phyloP scores from a whole-genome alignment of 495 filamentous ascomycete species.

The Penicillium bialowiezense region DNA sequence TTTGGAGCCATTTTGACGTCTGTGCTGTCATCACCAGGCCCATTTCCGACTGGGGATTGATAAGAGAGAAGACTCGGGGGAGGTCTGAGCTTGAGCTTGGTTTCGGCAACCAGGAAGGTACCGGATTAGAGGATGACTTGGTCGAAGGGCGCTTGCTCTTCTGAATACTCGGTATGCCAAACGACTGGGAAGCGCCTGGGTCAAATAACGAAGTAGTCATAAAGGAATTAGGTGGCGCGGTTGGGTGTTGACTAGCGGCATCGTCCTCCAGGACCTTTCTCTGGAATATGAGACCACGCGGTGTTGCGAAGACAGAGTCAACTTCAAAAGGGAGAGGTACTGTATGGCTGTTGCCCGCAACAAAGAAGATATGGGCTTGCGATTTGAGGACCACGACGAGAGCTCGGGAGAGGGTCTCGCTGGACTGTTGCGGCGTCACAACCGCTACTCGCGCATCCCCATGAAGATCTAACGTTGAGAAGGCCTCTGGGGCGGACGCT shows the following conservation, averaged over 20 bases:
- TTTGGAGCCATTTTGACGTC: slow-evolving; percentile 30
- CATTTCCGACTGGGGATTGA: slow-evolving; percentile 82
- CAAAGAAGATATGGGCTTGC: slow-evolving; percentile 89
- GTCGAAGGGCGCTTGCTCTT: slow-evolving; percentile 35
- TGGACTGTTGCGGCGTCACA: slow-evolving; percentile 13
- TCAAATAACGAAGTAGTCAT: slow-evolving; percentile 57
- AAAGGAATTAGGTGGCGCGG: slow-evolving; percentile 77
- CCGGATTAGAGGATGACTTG: slow-evolving; percentile 23
- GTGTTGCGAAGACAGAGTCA: slow-evolving; percentile 78
- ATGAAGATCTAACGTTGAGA: slow-evolving; percentile 21
- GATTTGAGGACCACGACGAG: slow-evolving; percentile 90
- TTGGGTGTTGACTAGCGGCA: slow-evolving; percentile 19
- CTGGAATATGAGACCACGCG: slow-evolving; percentile 80
- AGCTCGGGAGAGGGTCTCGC: slow-evolving; percentile 51
- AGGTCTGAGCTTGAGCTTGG: slow-evolving; percentile 52
- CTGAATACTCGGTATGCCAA: slow-evolving; percentile 37
- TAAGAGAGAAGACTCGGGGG: slow-evolving; percentile 80
- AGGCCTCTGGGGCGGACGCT: slow-evolving; percentile 11
- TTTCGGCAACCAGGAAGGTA: slow-evolving; percentile 25
- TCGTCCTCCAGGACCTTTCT: slow-evolving; percentile 54
- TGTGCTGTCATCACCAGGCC: slow-evolving; percentile 71
- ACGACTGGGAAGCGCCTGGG: slow-evolving; percentile 41
- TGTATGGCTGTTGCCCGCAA: slow-evolving; percentile 84
- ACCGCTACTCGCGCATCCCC: slow-evolving; percentile 19
- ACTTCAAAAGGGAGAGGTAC: slow-evolving; percentile 94